Evolutionary conservation across 2,329 filamentous ascomycete genomes (phyloP).

Genomic region (Xylaria sp.): DNA sequence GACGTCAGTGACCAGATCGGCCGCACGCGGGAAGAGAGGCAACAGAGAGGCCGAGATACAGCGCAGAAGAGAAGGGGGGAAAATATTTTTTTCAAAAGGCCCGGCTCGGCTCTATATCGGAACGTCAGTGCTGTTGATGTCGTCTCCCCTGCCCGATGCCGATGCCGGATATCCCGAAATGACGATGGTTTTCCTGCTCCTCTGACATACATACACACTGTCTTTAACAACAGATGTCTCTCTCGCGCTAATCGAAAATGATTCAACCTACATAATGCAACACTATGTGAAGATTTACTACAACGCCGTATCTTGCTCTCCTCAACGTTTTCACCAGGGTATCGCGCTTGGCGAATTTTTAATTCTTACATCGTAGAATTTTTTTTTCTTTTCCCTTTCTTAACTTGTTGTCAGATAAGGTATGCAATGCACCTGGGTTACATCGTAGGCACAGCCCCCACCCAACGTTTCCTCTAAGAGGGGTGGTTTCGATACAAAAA

Average conservation of each 20-base stretch:
- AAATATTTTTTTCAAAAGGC: background rate
- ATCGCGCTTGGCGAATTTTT: slow-evolving; percentile 24
- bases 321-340: slow-evolving; percentile 12
- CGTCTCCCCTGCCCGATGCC: background rate
- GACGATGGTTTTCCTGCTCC: background rate
- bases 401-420: background rate
- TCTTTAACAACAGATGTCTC: background rate
- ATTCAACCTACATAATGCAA: background rate
- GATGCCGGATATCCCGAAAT: slow-evolving; percentile 17
- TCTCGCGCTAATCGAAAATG: slow-evolving; percentile 4
- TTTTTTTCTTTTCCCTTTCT: background rate
- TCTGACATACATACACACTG: background rate
- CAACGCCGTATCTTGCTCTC: too few species aligned
- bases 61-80: background rate
- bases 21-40: slow-evolving; percentile 15
- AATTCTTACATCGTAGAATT: background rate
- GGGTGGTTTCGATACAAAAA: background rate
- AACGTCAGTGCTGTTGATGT: background rate
- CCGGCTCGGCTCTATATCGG: slow-evolving; percentile 7
- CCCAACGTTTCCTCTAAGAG: background rate
- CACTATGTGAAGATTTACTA: background rate
- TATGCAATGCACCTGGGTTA: background rate
- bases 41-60: background rate
- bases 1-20: slow-evolving; percentile 17
- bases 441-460: background rate